phyloP scores from a whole-genome alignment of 768 basidiomycete genomes.

The Lactarius quietus region DNA sequence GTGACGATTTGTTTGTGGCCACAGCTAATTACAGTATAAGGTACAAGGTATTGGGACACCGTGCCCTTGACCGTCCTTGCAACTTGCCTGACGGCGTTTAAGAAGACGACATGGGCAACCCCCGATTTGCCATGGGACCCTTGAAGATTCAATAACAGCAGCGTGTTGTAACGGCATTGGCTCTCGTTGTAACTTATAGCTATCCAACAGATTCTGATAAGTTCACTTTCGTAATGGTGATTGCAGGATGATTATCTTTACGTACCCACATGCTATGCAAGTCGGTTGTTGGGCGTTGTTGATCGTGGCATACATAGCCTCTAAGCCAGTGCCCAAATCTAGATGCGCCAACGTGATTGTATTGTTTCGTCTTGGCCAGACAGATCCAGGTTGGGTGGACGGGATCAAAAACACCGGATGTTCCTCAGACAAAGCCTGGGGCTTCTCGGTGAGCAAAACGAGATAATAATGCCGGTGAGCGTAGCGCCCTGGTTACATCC shows the following conservation, averaged over 20 bases:
- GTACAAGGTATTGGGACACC: too few species aligned
- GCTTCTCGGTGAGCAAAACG: neutral
- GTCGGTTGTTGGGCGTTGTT: neutral
- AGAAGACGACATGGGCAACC: neutral
- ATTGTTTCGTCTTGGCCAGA: neutral
- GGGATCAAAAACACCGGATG: neutral
- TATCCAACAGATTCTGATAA: too few species aligned
- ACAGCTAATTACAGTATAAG: too few species aligned
- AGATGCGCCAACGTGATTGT: neutral
- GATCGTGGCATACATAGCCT: neutral
- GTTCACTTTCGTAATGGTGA: too few species aligned
- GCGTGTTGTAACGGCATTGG: neutral
- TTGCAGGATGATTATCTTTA: too few species aligned
- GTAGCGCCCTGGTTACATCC: neutral
- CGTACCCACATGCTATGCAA: too few species aligned
- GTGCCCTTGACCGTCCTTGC: too few species aligned
- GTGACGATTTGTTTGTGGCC: neutral
- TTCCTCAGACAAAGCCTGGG: neutral
- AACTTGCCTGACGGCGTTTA: neutral
- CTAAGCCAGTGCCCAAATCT: neutral
- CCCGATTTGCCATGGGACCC: neutral
- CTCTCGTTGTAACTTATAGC: too few species aligned
- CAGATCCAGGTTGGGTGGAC: neutral
- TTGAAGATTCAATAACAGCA: neutral
- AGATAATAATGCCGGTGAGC: conserved; percentile 11